Evolutionary conservation across 164 flowering plant species (phyloP).

Genomic region (Vitis cinerea): DNA sequence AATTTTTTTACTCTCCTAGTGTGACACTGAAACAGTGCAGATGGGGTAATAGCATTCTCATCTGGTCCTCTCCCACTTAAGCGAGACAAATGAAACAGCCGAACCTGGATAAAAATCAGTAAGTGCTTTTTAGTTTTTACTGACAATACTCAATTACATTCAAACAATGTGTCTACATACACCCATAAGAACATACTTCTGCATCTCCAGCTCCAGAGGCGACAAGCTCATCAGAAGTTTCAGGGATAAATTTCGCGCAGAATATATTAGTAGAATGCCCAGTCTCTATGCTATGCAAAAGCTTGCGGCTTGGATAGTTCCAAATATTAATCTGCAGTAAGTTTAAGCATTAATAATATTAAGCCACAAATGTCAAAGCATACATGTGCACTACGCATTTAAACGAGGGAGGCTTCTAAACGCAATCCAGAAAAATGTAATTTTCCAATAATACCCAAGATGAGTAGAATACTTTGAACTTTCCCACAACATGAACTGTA

Average conservation of each 20-base stretch:
- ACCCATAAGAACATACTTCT: constrained; percentile 48
- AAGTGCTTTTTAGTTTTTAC: constrained; percentile 12
- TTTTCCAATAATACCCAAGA: no score
- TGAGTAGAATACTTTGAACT: no score
- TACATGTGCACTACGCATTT: background rate
- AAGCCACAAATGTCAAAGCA: background rate
- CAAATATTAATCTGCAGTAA: constrained; percentile 73
- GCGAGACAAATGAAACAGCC: constrained; percentile 71
- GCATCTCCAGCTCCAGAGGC: constrained; percentile 96
- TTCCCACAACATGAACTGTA: no score
- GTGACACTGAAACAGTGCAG: constrained; percentile 80
- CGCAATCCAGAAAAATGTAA: no score
- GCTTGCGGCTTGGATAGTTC: constrained; percentile 65
- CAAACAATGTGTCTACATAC: background rate
- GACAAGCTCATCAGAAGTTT: constrained; percentile 89
- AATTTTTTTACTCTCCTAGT: constrained; percentile 86
- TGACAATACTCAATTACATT: background rate
- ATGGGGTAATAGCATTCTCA: constrained; percentile 46
- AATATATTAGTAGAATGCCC: constrained; percentile 94
- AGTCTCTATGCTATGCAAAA: constrained; percentile 73
- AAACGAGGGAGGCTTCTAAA: no score
- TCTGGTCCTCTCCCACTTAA: constrained; percentile 48
- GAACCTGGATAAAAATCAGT: constrained; percentile 51
- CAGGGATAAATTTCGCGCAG: constrained; percentile 92
- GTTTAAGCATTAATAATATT: constrained; percentile 1